phyloP scores from a whole-genome alignment of 2,329 filamentous ascomycete genomes.

The Talaromyces islandicus region DNA sequence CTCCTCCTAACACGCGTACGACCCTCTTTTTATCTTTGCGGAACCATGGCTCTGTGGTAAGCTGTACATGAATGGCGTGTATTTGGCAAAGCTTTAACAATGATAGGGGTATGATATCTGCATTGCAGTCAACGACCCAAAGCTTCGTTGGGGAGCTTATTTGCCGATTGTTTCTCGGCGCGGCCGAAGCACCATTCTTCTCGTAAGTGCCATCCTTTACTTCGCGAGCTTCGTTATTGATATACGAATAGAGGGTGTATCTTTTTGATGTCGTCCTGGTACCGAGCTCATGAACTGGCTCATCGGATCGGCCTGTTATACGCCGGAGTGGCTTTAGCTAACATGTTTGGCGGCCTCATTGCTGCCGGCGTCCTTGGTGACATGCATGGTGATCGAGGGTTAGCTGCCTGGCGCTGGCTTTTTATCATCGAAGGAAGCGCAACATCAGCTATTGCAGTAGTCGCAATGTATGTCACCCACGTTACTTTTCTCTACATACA shows the following conservation, averaged over 20 bases:
- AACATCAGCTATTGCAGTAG: constrained; percentile 50
- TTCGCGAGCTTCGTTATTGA: too few species aligned
- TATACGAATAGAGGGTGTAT: background rate
- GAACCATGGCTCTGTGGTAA: too few species aligned
- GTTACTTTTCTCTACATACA: too few species aligned
- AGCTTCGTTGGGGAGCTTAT: too few species aligned
- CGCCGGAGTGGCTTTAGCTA: constrained; percentile 64
- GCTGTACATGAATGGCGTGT: too few species aligned
- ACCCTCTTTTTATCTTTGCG: constrained; percentile 46
- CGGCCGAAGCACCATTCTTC: too few species aligned
- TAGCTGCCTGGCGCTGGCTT: constrained; percentile 63
- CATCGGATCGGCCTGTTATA: constrained; percentile 65
- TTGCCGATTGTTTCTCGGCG: too few species aligned
- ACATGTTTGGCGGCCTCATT: constrained; percentile 65
- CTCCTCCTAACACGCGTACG: constrained; percentile 67
- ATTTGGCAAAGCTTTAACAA: too few species aligned
- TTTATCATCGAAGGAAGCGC: constrained; percentile 66
- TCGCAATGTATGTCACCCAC: constrained; percentile 51
- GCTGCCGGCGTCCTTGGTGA: constrained; percentile 56
- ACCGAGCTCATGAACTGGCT: constrained; percentile 59
- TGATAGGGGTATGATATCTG: too few species aligned
- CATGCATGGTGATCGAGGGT: constrained; percentile 51
- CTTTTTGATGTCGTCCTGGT: constrained; percentile 39
- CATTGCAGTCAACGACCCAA: too few species aligned
- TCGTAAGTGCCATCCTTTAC: too few species aligned